Percentiles rank a stretch among this genome's conserved stretches.
phyloP scores from a whole-genome alignment of 768 basidiomycete species.

The Tulasnella sp. region DNA sequence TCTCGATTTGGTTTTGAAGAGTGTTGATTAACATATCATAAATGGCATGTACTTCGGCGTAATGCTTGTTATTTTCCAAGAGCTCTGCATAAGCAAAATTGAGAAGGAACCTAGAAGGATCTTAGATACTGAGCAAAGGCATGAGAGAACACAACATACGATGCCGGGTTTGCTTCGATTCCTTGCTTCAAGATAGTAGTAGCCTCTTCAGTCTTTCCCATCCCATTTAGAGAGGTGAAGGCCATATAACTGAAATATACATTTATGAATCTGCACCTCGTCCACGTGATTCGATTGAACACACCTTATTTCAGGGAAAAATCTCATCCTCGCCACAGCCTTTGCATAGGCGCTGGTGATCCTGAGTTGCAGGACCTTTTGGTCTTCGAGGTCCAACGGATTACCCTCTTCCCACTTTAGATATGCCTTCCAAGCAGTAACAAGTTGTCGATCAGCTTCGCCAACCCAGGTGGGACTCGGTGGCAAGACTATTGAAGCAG shows the following conservation, averaged over 20 bases:
- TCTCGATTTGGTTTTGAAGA: slow-evolving; percentile 52
- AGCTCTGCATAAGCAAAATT: slow-evolving; percentile 77
- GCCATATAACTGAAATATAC: slow-evolving; percentile 65
- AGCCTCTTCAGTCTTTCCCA: slow-evolving; percentile 73
- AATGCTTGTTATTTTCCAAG: slow-evolving; percentile 49
- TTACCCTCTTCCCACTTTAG: slow-evolving; percentile 93
- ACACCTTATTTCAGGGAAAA: slow-evolving; percentile 89
- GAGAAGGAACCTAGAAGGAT: slow-evolving; percentile 58
- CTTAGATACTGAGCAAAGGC: neutral
- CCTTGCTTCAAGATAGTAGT: slow-evolving; percentile 68
- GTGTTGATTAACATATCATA: slow-evolving; percentile 61
- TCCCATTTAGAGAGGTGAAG: slow-evolving; percentile 61
- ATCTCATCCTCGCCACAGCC: slow-evolving; percentile 83
- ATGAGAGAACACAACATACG: slow-evolving; percentile 31
- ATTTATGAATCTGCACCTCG: neutral
- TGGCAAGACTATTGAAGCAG: slow-evolving; percentile 13
- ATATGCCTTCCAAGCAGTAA: slow-evolving; percentile 84
- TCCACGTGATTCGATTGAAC: neutral
- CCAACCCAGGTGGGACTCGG: slow-evolving; percentile 14
- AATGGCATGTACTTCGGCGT: slow-evolving; percentile 51
- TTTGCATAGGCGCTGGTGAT: slow-evolving; percentile 77
- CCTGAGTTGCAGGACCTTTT: slow-evolving; percentile 47
- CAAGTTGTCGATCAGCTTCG: slow-evolving; percentile 34
- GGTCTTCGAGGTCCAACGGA: slow-evolving; percentile 83
- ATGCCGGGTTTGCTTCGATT: slow-evolving; percentile 73